These are phyloP conservation scores for Penicillium coffeae DNA, from an alignment of 495 filamentous ascomycete species.

Conservation along the genomic window DNA sequence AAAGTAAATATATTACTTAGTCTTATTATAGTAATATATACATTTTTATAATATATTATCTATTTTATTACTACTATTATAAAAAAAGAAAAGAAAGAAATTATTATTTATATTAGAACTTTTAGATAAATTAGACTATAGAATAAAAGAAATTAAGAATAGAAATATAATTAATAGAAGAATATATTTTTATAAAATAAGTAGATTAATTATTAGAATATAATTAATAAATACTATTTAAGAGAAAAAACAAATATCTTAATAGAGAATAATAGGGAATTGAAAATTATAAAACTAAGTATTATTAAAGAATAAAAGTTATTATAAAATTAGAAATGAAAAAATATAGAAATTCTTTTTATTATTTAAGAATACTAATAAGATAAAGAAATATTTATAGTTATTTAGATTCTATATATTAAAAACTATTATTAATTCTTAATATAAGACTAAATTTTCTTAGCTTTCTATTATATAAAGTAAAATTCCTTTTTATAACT, in stretches of 20 bases:
- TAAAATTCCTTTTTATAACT: conserved; percentile 1
- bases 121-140: conserved; percentile 1
- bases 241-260: background rate
- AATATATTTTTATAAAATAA: background rate
- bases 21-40: background rate
- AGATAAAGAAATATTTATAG: background rate
- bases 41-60: background rate
- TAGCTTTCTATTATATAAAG: no score
- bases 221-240: background rate
- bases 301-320: background rate
- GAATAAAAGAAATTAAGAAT: background rate
- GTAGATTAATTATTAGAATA: background rate
- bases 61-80: background rate
- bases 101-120: background rate
- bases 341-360: background rate
- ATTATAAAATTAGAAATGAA: background rate
- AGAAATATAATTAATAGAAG: background rate
- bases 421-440: background rate
- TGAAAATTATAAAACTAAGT: background rate
- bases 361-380: background rate
- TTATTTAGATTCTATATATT: background rate
- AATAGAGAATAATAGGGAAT: background rate
- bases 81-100: background rate
- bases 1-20: background rate
- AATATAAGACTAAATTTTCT: no score